Conservation (phyloP, 768 basidiomycete genomes). For the Strobilomyces dryophilus region DNA sequence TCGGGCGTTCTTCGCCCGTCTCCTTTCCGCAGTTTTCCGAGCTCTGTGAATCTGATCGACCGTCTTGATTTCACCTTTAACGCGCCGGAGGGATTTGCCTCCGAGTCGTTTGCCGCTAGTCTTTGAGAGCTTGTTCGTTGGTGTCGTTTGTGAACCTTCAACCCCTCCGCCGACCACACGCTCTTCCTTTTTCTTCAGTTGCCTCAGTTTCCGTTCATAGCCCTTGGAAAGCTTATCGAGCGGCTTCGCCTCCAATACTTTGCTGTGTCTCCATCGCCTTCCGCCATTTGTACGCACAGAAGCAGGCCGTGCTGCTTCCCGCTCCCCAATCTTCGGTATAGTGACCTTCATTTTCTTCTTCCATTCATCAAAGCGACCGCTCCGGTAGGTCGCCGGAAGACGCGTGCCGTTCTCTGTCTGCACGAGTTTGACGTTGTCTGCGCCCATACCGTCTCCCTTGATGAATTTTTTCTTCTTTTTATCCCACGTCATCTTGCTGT, state of each 20-base stretch:
- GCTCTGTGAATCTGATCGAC: constrained; percentile 83
- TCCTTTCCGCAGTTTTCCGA: constrained; percentile 60
- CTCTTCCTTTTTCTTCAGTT: constrained; percentile 54
- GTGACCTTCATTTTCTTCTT: constrained; percentile 68
- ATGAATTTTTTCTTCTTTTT: constrained; percentile 95
- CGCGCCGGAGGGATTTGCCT: constrained; percentile 56
- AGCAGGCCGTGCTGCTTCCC: constrained; percentile 46
- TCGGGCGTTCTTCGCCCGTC: constrained; percentile 78
- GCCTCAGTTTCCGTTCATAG: constrained; percentile 71
- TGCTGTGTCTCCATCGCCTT: constrained; percentile 72
- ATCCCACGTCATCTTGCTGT: constrained; percentile 76
- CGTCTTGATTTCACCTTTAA: constrained; percentile 82
- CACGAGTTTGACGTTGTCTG: constrained; percentile 93
- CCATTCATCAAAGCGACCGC: constrained; percentile 96
- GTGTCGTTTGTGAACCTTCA: constrained; percentile 19
- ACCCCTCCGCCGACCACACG: constrained; percentile 24
- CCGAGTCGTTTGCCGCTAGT: constrained; percentile 42
- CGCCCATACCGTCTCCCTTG: constrained; percentile 76
- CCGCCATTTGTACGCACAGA: constrained; percentile 37
- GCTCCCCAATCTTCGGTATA: constrained; percentile 81
- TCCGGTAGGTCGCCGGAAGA: constrained; percentile 88
- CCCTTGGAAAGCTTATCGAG: constrained; percentile 67
- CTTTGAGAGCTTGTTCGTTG: constrained; percentile 28
- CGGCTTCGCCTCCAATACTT: constrained; percentile 60
- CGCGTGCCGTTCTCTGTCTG: constrained; percentile 88